Conservation (phyloP, 371 early-diverging fungal species). For the Syncephalastrum racemosum region DNA sequence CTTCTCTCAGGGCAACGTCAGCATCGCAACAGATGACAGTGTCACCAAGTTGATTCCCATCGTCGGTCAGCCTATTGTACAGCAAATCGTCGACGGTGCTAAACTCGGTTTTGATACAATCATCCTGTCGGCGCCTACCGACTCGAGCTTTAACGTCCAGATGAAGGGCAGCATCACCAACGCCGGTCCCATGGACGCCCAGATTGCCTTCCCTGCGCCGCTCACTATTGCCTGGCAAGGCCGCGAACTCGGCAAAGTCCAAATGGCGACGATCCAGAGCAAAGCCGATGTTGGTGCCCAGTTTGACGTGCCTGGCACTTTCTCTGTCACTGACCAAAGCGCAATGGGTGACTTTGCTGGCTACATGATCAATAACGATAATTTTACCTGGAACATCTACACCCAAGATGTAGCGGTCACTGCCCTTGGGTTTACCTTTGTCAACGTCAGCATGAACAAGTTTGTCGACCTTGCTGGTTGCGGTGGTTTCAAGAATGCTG, state of each 20-base stretch:
- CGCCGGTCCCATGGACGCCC: slow-evolving; percentile 65
- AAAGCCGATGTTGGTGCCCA: slow-evolving; percentile 39
- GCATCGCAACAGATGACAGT: slow-evolving; percentile 42
- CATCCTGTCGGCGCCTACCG: slow-evolving; percentile 50
- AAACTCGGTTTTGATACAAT: slow-evolving; percentile 50
- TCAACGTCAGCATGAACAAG: slow-evolving; percentile 44
- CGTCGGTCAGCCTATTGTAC: slow-evolving; percentile 61
- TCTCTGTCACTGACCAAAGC: slow-evolving; percentile 40
- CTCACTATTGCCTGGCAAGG: slow-evolving; percentile 55
- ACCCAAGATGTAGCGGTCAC: slow-evolving; percentile 42
- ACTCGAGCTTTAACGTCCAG: slow-evolving; percentile 49
- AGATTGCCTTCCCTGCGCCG: slow-evolving; percentile 52
- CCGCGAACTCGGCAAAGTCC: slow-evolving; percentile 47
- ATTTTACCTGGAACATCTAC: slow-evolving; percentile 52
- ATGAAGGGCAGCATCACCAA: slow-evolving; percentile 58
- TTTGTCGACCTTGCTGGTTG: slow-evolving; percentile 46
- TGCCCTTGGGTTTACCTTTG: slow-evolving; percentile 51
- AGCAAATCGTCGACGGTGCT: slow-evolving; percentile 53
- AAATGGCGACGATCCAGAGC: slow-evolving; percentile 44
- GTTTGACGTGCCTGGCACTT: slow-evolving; percentile 42
- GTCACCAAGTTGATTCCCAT: slow-evolving; percentile 53
- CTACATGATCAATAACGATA: slow-evolving; percentile 53
- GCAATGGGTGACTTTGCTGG: slow-evolving; percentile 49
- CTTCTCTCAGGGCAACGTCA: slow-evolving; percentile 52
- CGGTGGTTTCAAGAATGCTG: slow-evolving; percentile 45